Percentiles rank a stretch among this genome's conserved stretches.
These are phyloP conservation scores for Cercospora sp. DNA, from an alignment of 2,329 filamentous ascomycete genomes.

Conservation along the genomic window DNA sequence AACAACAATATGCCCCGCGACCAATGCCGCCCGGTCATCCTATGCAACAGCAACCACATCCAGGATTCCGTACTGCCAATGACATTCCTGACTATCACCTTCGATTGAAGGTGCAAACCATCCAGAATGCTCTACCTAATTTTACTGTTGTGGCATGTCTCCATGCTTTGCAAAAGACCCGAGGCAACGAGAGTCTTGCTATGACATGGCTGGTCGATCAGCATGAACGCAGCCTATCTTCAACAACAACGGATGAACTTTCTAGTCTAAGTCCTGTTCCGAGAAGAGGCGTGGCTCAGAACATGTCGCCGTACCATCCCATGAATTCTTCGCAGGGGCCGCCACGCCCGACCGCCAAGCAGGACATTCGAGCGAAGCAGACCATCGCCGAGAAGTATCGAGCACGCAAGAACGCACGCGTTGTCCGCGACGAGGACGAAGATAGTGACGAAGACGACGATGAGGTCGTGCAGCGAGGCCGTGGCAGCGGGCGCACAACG, in stretches of 20 bases:
- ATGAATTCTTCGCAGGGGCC: conserved; percentile 26
- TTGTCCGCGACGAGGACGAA: conserved; percentile 20
- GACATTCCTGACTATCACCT: conserved; percentile 54
- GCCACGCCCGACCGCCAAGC: conserved; percentile 51
- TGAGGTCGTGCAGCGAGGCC: conserved; percentile 34
- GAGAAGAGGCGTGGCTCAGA: conserved; percentile 32
- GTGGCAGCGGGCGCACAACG: conserved; percentile 52
- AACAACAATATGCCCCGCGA: neutral
- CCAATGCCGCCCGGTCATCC: conserved; percentile 2
- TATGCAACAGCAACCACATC: neutral
- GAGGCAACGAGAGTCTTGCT: conserved; percentile 58
- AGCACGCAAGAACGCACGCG: conserved; percentile 19
- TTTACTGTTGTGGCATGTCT: conserved; percentile 51
- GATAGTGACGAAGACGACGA: conserved; percentile 33
- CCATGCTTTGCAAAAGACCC: conserved; percentile 52
- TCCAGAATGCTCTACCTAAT: conserved; percentile 49
- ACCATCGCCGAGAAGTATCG: conserved; percentile 52
- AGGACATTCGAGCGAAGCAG: conserved; percentile 52
- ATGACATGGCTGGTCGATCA: conserved; percentile 48
- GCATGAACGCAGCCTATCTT: conserved; percentile 28
- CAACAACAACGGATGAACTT: conserved; percentile 29
- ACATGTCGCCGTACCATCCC: conserved; percentile 17
- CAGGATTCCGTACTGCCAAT: conserved; percentile 37
- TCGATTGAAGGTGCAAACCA: conserved; percentile 53
- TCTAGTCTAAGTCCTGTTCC: conserved; percentile 26